Percentiles rank a stretch among this genome's conserved stretches.
These are phyloP conservation scores for Metschnikowia drakensbergensis DNA, from an alignment of 805 yeast species.

Conservation along the genomic window DNA sequence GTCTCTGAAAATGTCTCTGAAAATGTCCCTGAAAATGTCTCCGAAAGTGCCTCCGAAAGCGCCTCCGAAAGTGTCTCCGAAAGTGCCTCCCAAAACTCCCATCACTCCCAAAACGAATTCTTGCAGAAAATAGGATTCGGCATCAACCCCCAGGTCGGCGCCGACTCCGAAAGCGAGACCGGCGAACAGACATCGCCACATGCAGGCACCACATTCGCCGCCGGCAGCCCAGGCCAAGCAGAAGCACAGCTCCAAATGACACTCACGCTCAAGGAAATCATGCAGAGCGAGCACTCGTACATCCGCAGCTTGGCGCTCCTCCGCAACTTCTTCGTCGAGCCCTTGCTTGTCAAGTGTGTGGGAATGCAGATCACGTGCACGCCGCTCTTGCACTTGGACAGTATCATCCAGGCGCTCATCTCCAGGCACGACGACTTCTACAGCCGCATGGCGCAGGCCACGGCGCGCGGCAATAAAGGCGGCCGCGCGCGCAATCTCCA, in stretches of 20 bases:
- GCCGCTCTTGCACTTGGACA: constrained; percentile 9
- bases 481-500: neutral
- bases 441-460: constrained; percentile 1
- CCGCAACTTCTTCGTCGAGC: constrained; percentile 12
- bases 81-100: too few relatives aligned
- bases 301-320: constrained; percentile 11
- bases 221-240: constrained; percentile 6
- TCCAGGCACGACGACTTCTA: constrained; percentile 8
- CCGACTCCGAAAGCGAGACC: too few relatives aligned
- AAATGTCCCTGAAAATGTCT: too few relatives aligned
- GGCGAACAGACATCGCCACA: constrained; percentile 4
- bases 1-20: neutral
- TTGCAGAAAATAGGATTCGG: too few relatives aligned
- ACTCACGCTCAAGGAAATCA: constrained; percentile 9
- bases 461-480: neutral
- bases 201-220: constrained; percentile 10
- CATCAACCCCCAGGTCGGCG: too few relatives aligned
- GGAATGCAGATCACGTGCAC: constrained; percentile 12
- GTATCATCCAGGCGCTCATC: constrained; percentile 4
- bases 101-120: too few relatives aligned
- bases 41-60: too few relatives aligned
- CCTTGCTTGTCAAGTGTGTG: constrained; percentile 8
- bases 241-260: constrained; percentile 6
- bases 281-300: constrained; percentile 11
- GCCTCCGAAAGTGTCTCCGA: too few relatives aligned